These are phyloP conservation scores for Sporothrix euskadiensis DNA, from an alignment of 2,329 filamentous ascomycete species.

Conservation along the genomic window DNA sequence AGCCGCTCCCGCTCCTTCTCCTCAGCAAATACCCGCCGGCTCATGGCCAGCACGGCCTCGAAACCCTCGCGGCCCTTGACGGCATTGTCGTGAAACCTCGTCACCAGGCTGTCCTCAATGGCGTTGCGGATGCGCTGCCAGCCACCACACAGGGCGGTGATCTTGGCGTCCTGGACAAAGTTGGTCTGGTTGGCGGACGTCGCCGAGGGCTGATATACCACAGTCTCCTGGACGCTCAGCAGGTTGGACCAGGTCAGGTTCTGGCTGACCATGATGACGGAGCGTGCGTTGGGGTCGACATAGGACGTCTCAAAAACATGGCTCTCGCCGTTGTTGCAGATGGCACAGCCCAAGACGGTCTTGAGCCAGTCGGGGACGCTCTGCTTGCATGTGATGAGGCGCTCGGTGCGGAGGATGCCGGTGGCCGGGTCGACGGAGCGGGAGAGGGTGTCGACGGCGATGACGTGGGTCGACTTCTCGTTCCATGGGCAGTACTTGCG, in stretches of 20 bases:
- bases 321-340: conserved; percentile 62
- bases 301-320: conserved; percentile 96
- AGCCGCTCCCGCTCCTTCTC: conserved; percentile 66
- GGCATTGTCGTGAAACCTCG: conserved; percentile 89
- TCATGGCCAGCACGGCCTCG: conserved; percentile 92
- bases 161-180: conserved; percentile 86
- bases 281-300: conserved; percentile 79
- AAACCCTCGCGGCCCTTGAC: conserved; percentile 89
- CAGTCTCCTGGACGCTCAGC: conserved; percentile 88
- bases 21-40: conserved; percentile 85
- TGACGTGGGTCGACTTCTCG: conserved; percentile 94
- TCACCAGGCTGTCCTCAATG: conserved; percentile 87
- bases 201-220: conserved; percentile 70
- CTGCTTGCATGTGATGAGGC: conserved; percentile 63
- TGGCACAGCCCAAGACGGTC: conserved; percentile 69
- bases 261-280: conserved; percentile 93
- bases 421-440: conserved; percentile 60
- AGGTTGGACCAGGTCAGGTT: conserved; percentile 94
- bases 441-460: conserved; percentile 89
- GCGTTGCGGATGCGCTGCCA: conserved; percentile 97
- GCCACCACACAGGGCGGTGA: conserved; percentile 90
- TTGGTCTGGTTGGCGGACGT: conserved; percentile 61
- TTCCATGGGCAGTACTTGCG: conserved; percentile 99
- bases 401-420: conserved; percentile 62
- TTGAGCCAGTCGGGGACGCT: conserved; percentile 76